Evolutionary conservation across 2,329 filamentous ascomycete genomes (phyloP).

Genomic region (Juglanconis oblonga): DNA sequence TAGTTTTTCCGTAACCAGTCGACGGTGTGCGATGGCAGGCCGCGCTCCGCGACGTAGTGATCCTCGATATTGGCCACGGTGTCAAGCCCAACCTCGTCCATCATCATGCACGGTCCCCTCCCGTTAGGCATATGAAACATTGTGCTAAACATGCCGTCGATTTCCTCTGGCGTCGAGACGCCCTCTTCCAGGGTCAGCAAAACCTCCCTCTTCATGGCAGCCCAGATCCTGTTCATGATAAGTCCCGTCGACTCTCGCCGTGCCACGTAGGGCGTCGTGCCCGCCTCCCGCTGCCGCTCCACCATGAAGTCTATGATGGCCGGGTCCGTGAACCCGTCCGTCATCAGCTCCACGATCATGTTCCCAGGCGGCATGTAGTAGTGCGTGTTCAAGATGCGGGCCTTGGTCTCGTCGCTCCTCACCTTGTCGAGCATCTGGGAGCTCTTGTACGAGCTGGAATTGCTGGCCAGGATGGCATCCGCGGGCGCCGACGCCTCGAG

Average conservation of each 20-base stretch:
- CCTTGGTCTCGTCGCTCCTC: constrained; percentile 29
- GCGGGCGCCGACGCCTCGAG: constrained; percentile 38
- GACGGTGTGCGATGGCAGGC: constrained; percentile 37
- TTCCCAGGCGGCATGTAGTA: constrained; percentile 32
- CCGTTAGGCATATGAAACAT: constrained; percentile 21
- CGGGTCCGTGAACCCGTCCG: constrained; percentile 26
- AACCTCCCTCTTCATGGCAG: constrained; percentile 33
- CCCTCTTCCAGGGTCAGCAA: constrained; percentile 29
- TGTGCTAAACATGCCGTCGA: constrained; percentile 22
- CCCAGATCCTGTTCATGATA: constrained; percentile 35
- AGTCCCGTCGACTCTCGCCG: constrained; percentile 30
- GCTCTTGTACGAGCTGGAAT: constrained; percentile 51
- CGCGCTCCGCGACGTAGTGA: constrained; percentile 37
- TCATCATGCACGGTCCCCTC: constrained; percentile 29
- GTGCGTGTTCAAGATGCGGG: constrained; percentile 32
- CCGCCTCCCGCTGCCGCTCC: constrained; percentile 26
- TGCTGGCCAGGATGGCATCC: constrained; percentile 49
- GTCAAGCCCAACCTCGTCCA: constrained; percentile 33
- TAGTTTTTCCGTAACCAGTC: constrained; percentile 43
- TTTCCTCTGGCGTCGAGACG: constrained; percentile 28
- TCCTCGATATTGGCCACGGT: constrained; percentile 29
- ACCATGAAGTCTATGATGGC: constrained; percentile 29
- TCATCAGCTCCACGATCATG: constrained; percentile 34
- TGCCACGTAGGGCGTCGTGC: constrained; percentile 25
- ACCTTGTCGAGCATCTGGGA: constrained; percentile 45